Evolutionary conservation across 2,329 filamentous ascomycete genomes (phyloP).

Genomic region (Botrytis sinoallii): DNA sequence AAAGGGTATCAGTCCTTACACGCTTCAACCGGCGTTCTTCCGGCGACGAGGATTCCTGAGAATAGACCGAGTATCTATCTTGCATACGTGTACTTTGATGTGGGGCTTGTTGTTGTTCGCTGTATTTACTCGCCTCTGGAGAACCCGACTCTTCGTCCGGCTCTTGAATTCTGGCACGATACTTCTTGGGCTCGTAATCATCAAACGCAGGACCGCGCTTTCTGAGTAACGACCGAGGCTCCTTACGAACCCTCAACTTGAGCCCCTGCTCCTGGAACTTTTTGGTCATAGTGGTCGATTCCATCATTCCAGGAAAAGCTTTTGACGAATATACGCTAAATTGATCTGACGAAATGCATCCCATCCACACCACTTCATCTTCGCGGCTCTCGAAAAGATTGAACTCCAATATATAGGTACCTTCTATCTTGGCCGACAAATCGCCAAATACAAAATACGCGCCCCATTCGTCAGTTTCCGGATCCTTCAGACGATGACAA

Average conservation of each 20-base stretch:
- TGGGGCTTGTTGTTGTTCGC: constrained; percentile 1
- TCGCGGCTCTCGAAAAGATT: constrained; percentile 68
- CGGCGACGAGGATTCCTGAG: constrained; percentile 7
- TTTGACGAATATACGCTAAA: constrained; percentile 67
- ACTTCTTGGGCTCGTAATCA: constrained; percentile 36
- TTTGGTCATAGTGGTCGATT: constrained; percentile 77
- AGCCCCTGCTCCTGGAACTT: constrained; percentile 87
- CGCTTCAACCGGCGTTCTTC: constrained; percentile 9
- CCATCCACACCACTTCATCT: constrained; percentile 28
- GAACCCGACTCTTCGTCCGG: background rate
- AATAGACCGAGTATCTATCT: constrained; percentile 14
- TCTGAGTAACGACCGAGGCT: constrained; percentile 56
- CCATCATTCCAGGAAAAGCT: constrained; percentile 73
- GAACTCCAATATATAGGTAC: constrained; percentile 71
- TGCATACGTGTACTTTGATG: constrained; percentile 7
- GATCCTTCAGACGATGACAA: constrained; percentile 75
- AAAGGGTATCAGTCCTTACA: constrained; percentile 1
- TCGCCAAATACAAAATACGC: constrained; percentile 92
- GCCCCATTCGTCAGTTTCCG: constrained; percentile 67
- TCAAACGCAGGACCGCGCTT: constrained; percentile 37
- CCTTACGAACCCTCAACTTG: constrained; percentile 76
- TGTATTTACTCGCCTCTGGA: constrained; percentile 9
- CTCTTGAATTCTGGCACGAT: constrained; percentile 22
- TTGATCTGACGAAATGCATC: constrained; percentile 54
- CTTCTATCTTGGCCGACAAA: constrained; percentile 73